These are phyloP conservation scores for Sporothrix phasma DNA, from an alignment of 2,329 filamentous ascomycete species.

Conservation along the genomic window DNA sequence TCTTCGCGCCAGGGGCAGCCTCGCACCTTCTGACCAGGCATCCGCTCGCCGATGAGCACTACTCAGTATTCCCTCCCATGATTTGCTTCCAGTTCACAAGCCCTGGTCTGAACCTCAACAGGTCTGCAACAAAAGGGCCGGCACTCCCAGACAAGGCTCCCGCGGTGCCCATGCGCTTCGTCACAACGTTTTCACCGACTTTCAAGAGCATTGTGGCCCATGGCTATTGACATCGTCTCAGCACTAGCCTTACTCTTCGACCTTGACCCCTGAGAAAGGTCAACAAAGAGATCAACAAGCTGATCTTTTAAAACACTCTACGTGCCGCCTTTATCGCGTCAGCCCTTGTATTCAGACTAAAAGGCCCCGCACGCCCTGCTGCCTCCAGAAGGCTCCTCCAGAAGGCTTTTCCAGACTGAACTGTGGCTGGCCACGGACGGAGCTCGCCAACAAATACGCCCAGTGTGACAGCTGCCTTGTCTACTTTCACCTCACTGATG, in stretches of 20 bases:
- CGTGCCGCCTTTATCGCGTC: background rate
- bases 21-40: slow-evolving; percentile 6
- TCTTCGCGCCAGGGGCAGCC: background rate
- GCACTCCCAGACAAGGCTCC: background rate
- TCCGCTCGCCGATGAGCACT: background rate
- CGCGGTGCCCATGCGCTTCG: background rate
- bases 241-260: background rate
- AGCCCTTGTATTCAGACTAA: background rate
- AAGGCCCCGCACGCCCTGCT: background rate
- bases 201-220: background rate
- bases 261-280: background rate
- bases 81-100: background rate
- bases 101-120: background rate
- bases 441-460: background rate
- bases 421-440: background rate
- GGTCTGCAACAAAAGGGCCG: background rate
- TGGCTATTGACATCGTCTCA: background rate
- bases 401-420: background rate
- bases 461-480: background rate
- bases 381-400: background rate
- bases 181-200: background rate
- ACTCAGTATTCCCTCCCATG: background rate
- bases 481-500: background rate
- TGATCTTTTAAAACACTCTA: background rate
- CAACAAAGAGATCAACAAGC: background rate